A percentile compares a stretch with the other conserved stretches of the same genome.
phyloP scores from a whole-genome alignment of 225 moss, liverwort and hornwort species.

The Pleurozium schreberi region DNA sequence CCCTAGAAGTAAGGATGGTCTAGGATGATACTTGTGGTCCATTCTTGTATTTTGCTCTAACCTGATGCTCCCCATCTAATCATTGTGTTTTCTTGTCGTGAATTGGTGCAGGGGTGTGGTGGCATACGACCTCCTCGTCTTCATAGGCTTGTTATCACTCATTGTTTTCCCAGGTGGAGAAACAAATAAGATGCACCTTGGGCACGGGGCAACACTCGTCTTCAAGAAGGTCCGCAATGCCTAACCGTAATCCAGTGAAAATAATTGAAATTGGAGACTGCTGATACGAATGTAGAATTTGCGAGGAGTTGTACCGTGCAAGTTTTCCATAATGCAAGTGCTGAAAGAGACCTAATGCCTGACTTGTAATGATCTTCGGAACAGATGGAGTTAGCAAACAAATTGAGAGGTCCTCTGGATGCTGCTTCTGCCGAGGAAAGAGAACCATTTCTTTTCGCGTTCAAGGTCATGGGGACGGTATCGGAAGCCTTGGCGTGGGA shows the following conservation, averaged over 20 bases:
- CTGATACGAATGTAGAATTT: not conserved
- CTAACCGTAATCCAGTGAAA: not conserved
- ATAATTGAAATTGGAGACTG: not conserved
- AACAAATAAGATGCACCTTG: conserved; percentile 72
- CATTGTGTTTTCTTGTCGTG: not conserved
- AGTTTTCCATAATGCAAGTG: not conserved
- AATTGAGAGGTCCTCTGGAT: conserved; percentile 25
- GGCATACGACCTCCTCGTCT: conserved; percentile 67
- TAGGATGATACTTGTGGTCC: not conserved
- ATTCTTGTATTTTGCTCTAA: not conserved
- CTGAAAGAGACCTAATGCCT: not conserved
- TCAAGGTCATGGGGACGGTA: conserved; percentile 64
- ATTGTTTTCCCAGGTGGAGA: conserved; percentile 94
- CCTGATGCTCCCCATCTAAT: not conserved
- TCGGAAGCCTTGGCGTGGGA: conserved; percentile 85
- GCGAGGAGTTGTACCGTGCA: not conserved
- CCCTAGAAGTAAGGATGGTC: not conserved
- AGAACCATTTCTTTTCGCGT: conserved; percentile 17
- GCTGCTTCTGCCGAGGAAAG: conserved; percentile 1
- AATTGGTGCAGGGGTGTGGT: conserved; percentile 65
- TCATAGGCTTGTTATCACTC: conserved; percentile 65
- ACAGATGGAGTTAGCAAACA: conserved; percentile 62
- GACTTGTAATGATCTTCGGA: not conserved
- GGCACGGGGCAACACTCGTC: conserved; percentile 77
- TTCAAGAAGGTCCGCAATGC: conserved; percentile 57